phyloP scores from a whole-genome alignment of 1,284 basidiomycete species.

The Caloboletus inedulis region DNA sequence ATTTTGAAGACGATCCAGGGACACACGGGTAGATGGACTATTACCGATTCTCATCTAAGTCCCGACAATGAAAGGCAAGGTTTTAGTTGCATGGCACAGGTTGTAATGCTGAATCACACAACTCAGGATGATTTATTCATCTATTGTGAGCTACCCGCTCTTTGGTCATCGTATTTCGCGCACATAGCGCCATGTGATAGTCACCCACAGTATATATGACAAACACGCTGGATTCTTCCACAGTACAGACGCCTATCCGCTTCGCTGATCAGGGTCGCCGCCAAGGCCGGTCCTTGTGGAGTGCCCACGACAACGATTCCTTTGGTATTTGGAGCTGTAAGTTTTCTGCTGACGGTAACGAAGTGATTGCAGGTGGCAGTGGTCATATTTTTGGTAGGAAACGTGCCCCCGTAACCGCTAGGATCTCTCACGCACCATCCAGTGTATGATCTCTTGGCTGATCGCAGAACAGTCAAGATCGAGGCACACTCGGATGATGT shows the following conservation, averaged over 20 bases:
- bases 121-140: constrained; percentile 86
- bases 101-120: constrained; percentile 13
- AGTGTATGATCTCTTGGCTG: constrained; percentile 90
- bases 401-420: not conserved
- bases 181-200: constrained; percentile 29
- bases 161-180: not conserved
- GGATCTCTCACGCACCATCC: constrained; percentile 1
- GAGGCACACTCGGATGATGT: constrained; percentile 86
- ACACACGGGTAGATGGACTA: constrained; percentile 79
- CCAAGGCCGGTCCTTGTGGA: constrained; percentile 34
- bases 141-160: constrained; percentile 53
- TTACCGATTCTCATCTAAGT: constrained; percentile 92
- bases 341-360: constrained; percentile 94
- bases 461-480: constrained; percentile 80
- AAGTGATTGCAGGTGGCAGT: constrained; percentile 77
- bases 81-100: constrained; percentile 51
- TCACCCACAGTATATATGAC: constrained; percentile 84
- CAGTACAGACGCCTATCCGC: constrained; percentile 69
- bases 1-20: constrained; percentile 79
- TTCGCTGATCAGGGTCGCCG: constrained; percentile 54
- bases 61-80: constrained; percentile 83
- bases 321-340: constrained; percentile 91
- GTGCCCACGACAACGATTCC: constrained; percentile 43
- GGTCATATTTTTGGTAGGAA: constrained; percentile 73
- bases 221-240: constrained; percentile 69